Percentiles rank a stretch among this genome's conserved stretches.
These are phyloP conservation scores for Nidula microcarpa DNA, from an alignment of 768 basidiomycete species.

Conservation along the genomic window DNA sequence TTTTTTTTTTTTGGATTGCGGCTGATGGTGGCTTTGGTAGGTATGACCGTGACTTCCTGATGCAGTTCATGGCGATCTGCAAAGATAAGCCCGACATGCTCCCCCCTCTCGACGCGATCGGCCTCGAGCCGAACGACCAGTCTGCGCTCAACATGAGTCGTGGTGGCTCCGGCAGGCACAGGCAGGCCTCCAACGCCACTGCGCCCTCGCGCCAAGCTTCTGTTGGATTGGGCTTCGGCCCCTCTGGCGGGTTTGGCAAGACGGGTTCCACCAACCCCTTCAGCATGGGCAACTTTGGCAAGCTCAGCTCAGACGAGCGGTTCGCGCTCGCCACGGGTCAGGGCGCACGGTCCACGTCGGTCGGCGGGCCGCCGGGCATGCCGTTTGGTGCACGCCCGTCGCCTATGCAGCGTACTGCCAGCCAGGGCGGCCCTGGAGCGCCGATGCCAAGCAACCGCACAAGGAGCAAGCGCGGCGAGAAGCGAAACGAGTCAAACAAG, in stretches of 20 bases:
- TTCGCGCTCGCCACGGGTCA: slow-evolving; percentile 40
- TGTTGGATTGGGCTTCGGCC: slow-evolving; percentile 33
- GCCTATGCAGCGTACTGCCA: slow-evolving; percentile 66
- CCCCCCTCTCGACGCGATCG: slow-evolving; percentile 86
- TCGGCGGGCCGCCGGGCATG: slow-evolving; percentile 45
- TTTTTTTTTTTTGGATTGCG: neutral
- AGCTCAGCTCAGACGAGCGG: slow-evolving; percentile 71
- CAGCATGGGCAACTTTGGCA: slow-evolving; percentile 66
- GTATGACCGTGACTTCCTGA: slow-evolving; percentile 95
- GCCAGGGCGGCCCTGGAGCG: slow-evolving; percentile 55
- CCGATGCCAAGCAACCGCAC: slow-evolving; percentile 55
- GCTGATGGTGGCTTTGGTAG: slow-evolving; percentile 30
- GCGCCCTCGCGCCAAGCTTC: slow-evolving; percentile 45
- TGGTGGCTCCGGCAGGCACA: slow-evolving; percentile 62
- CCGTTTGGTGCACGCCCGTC: slow-evolving; percentile 49
- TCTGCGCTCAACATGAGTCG: slow-evolving; percentile 47
- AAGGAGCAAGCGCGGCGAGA: slow-evolving; percentile 82
- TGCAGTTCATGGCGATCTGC: slow-evolving; percentile 95
- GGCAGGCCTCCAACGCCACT: slow-evolving; percentile 40
- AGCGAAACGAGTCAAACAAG: slow-evolving; percentile 59
- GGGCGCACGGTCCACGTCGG: slow-evolving; percentile 48
- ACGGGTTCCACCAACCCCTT: slow-evolving; percentile 35
- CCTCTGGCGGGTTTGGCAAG: slow-evolving; percentile 44
- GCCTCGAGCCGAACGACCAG: slow-evolving; percentile 77
- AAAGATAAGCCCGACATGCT: slow-evolving; percentile 92